Base-by-base conservation (phyloP, 495 filamentous ascomycete species). In the Penicillium canescens region DNA sequence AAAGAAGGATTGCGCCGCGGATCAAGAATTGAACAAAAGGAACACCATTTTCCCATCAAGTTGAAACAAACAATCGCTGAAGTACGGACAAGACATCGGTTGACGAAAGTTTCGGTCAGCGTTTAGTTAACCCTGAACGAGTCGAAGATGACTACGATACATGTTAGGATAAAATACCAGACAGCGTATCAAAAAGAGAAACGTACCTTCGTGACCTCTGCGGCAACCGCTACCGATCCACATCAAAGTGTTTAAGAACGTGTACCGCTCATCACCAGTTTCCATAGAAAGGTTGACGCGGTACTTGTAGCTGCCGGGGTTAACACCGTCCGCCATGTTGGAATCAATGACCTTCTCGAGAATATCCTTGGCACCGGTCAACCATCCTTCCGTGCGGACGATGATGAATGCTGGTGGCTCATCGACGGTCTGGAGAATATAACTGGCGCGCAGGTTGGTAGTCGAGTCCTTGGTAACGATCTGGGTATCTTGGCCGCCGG, bases 201-300 rank as follows among this genome's bases (percentile, higher is more conserved):
- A 60, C 69, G 47, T 47, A 81, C 79, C 73, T 71, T 85, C 83
- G 46, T 80, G 78, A 26, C 79, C 80, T 46, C 77, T 73, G 61
- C 81, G 78, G 55, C 82, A 77, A 38, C 82, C 82, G 54, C 81
- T 83, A 38, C 78, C 80, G 36, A 84, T 67, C 83, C 83, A 86
- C 78, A 86, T 81, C 23, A 80, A 71, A 4, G 78, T 80, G 62
- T 86, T 86, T 54, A 85, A 54, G 58, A 82, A 81, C n/a, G 80
- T 77, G 53, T 85, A 86, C 34, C 83, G 76, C 48, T 82, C 74
- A 57, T 86, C 83, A 2, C 78, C 75, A 5, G 82, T 84, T 55
- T 84, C 82, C 80, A 86, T 82, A 6, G 76, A 75, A 16, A 85
- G 63, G 50, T 82, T 79, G 26, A 84, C 65, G 49, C 82, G 78